phyloP scores from a whole-genome alignment of 176 grass and related monocot genomes.

The Poa annua region DNA sequence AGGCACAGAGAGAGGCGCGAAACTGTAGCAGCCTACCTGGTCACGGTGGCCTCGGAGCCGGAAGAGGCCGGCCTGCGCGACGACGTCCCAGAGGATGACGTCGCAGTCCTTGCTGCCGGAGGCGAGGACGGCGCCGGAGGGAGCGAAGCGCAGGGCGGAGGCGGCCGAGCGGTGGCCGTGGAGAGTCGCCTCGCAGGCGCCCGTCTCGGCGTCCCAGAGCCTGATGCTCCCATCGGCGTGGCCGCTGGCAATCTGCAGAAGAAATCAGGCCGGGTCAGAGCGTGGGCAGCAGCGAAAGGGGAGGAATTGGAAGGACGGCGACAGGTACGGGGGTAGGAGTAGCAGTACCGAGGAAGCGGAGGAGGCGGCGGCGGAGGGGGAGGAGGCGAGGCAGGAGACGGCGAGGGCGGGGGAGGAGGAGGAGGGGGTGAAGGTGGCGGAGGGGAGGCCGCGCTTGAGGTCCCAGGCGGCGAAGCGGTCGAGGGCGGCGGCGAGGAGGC shows the following conservation, averaged over 20 bases:
- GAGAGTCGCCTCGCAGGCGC: slow-evolving; percentile 81
- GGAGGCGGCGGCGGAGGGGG: slow-evolving; percentile 49
- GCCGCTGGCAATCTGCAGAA: slow-evolving; percentile 78
- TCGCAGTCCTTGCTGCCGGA: slow-evolving; percentile 95
- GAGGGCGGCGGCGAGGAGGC: slow-evolving; percentile 80
- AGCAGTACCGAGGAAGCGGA: slow-evolving; percentile 61
- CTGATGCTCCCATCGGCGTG: slow-evolving; percentile 89
- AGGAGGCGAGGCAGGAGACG: slow-evolving; percentile 61
- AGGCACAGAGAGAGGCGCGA: neutral
- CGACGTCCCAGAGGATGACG: slow-evolving; percentile 89
- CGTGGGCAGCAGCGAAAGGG: neutral
- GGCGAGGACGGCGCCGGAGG: slow-evolving; percentile 64
- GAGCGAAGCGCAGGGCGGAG: slow-evolving; percentile 69
- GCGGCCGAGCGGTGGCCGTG: slow-evolving; percentile 85
- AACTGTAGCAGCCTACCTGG: slow-evolving; percentile 52
- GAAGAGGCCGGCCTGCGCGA: slow-evolving; percentile 81
- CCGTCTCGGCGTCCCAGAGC: slow-evolving; percentile 81
- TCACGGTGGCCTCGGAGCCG: slow-evolving; percentile 87
- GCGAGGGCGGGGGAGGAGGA: slow-evolving; percentile 43
- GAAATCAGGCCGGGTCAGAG: neutral
- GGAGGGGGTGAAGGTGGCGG: slow-evolving; percentile 58
- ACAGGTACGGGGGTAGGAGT: neutral
- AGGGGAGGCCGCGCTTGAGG: slow-evolving; percentile 80
- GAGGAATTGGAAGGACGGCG: neutral
- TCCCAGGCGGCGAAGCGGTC: slow-evolving; percentile 82